These are phyloP conservation scores for Phaffia australis DNA, from an alignment of 768 basidiomycete genomes.

Conservation along the genomic window DNA sequence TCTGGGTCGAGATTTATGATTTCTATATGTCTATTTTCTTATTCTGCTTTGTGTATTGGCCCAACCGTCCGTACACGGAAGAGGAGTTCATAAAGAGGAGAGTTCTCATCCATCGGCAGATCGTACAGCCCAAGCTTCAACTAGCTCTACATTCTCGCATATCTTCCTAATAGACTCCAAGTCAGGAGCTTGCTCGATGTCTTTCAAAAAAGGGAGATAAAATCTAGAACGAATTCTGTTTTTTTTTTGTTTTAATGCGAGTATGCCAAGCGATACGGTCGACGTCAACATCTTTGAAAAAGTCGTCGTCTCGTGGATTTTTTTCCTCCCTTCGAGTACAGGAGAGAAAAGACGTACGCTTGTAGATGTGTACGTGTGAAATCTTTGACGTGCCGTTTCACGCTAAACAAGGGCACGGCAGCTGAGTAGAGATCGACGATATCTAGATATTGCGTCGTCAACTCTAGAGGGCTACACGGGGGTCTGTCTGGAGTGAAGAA, in stretches of 20 bases:
- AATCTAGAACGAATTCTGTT: background rate
- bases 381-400: constrained; percentile 16
- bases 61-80: too few relatives aligned
- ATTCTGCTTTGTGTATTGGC: too few relatives aligned
- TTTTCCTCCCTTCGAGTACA: too few relatives aligned
- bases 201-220: background rate
- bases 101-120: too few relatives aligned
- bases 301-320: too few relatives aligned
- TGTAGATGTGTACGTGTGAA: constrained; percentile 6
- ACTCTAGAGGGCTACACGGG: constrained; percentile 53
- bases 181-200: background rate
- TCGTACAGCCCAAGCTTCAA: constrained; percentile 8
- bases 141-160: constrained; percentile 1
- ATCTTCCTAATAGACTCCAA: background rate
- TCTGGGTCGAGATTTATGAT: too few relatives aligned
- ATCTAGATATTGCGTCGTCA: constrained; percentile 59
- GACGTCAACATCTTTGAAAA: background rate
- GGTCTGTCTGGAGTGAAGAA: constrained; percentile 45
- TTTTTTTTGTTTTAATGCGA: too few relatives aligned
- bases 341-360: constrained; percentile 1
- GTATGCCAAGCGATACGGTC: background rate
- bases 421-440: constrained; percentile 31
- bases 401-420: background rate
- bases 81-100: too few relatives aligned
- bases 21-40: too few relatives aligned